These are phyloP conservation scores for Secale cereale DNA, from an alignment of 176 grass and related monocot species.

Conservation along the genomic window DNA sequence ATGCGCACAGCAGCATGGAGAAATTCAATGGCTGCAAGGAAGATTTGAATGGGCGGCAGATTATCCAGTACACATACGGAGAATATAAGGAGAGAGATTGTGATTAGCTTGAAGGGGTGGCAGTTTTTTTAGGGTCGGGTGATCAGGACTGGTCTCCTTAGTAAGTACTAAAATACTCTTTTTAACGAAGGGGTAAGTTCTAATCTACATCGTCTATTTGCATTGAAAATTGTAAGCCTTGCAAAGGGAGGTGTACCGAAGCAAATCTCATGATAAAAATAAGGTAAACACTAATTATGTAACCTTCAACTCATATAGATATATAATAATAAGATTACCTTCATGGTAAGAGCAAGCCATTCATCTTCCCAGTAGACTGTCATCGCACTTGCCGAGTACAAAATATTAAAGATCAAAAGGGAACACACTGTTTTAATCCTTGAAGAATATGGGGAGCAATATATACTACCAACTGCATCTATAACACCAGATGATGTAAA, in stretches of 20 bases:
- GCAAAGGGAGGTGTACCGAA: background rate
- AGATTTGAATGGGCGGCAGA: background rate
- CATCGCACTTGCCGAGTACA: conserved; percentile 52
- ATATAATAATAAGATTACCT: conserved; percentile 53
- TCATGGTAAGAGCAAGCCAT: conserved; percentile 67
- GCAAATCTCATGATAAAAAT: background rate
- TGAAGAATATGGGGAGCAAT: conserved; percentile 32
- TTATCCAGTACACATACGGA: background rate
- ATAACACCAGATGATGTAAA: conserved; percentile 68
- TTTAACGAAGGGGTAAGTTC: background rate
- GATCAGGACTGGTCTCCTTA: background rate
- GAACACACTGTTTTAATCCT: conserved; percentile 48
- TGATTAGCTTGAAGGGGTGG: background rate
- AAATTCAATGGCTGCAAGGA: background rate
- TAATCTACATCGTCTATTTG: background rate
- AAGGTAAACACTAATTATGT: background rate
- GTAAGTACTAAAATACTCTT: background rate
- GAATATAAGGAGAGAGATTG: background rate
- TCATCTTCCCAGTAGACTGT: conserved; percentile 44
- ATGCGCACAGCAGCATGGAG: background rate
- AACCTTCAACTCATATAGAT: conserved; percentile 20
- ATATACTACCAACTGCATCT: conserved; percentile 41
- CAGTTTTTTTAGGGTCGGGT: background rate
- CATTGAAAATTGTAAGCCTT: background rate
- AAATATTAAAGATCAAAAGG: conserved; percentile 66